Base-by-base conservation (phyloP, 768 basidiomycete genomes). In the Strobilomyces dryophilus region DNA sequence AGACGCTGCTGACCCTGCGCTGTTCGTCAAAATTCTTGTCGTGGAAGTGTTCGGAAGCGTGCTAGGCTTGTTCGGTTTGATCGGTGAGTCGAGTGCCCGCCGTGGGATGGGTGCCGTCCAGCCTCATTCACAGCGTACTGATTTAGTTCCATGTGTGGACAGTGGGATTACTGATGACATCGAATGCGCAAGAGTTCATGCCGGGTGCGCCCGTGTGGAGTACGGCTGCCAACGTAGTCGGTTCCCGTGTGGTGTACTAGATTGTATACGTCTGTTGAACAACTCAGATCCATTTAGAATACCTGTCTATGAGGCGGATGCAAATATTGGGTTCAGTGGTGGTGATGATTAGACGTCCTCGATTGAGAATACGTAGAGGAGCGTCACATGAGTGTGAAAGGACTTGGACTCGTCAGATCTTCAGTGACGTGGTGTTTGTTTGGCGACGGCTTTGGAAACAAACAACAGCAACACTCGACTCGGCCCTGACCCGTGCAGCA, bases 21-120 rank as follows among this genome's bases (percentile, higher is more conserved):
- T 98, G 32, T 98, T 99, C 60, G 94, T 98, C 71, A 98, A 95
- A 72, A 91, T 98, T 55, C 82, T 99, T 48, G 86, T 99, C 51
- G 90, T 99, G 0, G 97, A 98, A 66, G 94, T 97, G 39, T 92
- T 95, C 67, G 88, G 86, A 49, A 89, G 88, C 63, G 92, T 97
- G 51, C 72, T 97, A 68, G 95, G 95, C 6, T 73, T 98, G 44
- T 98, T 95, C 66, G 95, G 94, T 18, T 74, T 95, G 57, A 97
- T 95, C 61, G 89, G 92, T 93, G 58, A 54, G 89, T 79, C 17
- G 34, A 12, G 8, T 52, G 36, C 1, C 2, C 12, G 1, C 10
- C n/a, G n/a, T 53, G 10, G 9, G 10, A 34, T 21, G 18, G 7
- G 1, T 21, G 43, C 6, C 27, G 2, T 12, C 1, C 17, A 11